A percentile compares a stretch with the other conserved stretches of the same genome.
These are phyloP conservation scores for Tirmania nivea DNA, from an alignment of 495 filamentous ascomycete species.

Conservation along the genomic window DNA sequence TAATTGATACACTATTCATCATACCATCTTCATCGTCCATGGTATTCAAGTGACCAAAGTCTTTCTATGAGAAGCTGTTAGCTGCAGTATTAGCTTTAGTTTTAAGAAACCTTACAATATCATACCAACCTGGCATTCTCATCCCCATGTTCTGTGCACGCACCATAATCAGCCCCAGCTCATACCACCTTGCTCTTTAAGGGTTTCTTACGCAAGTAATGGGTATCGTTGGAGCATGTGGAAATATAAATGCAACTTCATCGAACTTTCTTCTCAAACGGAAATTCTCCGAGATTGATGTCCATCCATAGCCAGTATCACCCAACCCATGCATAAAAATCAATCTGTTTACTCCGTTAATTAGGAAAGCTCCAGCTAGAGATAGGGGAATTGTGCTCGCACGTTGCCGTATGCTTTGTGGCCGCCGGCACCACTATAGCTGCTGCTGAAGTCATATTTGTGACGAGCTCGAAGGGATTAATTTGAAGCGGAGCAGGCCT, in stretches of 20 bases:
- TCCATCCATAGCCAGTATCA: constrained; percentile 59
- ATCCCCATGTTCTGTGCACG: constrained; percentile 47
- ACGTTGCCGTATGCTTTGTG: constrained; percentile 71
- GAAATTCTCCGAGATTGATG: constrained; percentile 70
- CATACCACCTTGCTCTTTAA: no score
- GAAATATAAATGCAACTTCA: constrained; percentile 81
- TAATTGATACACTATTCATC: constrained; percentile 43
- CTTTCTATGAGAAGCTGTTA: constrained; percentile 2
- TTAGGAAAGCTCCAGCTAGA: background rate
- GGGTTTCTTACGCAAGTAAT: constrained; percentile 48
- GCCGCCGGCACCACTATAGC: constrained; percentile 70
- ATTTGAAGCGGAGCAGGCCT: background rate
- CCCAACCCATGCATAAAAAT: constrained; percentile 87
- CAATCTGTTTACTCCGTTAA: constrained; percentile 24
- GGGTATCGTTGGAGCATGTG: constrained; percentile 75
- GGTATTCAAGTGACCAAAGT: constrained; percentile 9
- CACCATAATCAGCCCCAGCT: no score
- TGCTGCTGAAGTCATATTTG: constrained; percentile 19
- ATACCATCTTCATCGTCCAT: constrained; percentile 66
- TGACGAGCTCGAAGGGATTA: background rate
- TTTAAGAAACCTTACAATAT: constrained; percentile 42
- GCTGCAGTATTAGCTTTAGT: background rate
- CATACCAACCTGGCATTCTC: constrained; percentile 83
- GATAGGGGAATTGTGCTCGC: background rate
- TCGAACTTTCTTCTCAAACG: constrained; percentile 62